Percentiles rank a stretch among this genome's conserved stretches.
These are phyloP conservation scores for Quercus dentata DNA, from an alignment of 306 rosid genomes.

Conservation along the genomic window DNA sequence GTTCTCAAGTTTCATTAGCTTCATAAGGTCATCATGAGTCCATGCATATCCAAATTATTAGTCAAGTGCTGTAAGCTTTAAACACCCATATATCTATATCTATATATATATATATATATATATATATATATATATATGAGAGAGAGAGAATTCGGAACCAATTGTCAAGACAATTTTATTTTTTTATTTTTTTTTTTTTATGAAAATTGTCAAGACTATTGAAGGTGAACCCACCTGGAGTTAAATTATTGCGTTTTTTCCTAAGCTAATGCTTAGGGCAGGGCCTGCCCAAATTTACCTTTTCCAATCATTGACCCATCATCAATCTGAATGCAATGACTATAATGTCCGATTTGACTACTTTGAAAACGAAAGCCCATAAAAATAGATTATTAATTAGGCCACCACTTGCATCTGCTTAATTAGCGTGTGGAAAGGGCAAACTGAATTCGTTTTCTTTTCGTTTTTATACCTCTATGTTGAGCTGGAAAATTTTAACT, in stretches of 20 bases:
- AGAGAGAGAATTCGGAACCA: background rate
- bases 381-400: background rate
- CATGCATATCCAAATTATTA: too few relatives aligned
- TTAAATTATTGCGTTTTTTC: background rate
- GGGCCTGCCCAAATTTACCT: background rate
- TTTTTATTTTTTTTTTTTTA: too few relatives aligned
- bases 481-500: too few relatives aligned
- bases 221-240: background rate
- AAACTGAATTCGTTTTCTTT: too few relatives aligned
- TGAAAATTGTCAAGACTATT: too few relatives aligned
- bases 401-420: background rate
- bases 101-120: too few relatives aligned
- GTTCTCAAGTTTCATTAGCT: too few relatives aligned
- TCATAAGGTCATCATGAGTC: too few relatives aligned
- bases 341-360: background rate
- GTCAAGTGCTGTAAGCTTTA: too few relatives aligned
- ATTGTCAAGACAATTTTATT: background rate
- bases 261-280: background rate
- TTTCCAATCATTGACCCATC: background rate
- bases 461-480: too few relatives aligned
- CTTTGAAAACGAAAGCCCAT: background rate
- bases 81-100: accelerated
- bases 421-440: background rate
- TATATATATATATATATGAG: too few relatives aligned
- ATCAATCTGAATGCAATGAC: background rate